Evolutionary conservation across 768 basidiomycete species (phyloP), one percentile per base, ranked within the genome.

Genomic region (Boletus tomentosulus): DNA sequence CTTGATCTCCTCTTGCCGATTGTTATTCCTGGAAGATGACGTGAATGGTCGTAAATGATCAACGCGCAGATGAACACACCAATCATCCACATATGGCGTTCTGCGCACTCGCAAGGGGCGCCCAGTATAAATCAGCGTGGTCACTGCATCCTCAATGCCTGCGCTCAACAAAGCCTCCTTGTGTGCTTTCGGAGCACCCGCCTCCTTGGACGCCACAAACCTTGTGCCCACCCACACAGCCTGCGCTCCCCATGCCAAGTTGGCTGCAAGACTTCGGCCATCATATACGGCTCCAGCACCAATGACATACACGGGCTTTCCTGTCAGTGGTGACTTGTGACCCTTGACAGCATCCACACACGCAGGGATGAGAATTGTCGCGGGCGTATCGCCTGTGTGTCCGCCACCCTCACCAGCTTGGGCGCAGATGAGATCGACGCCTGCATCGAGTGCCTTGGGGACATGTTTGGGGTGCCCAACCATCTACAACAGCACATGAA

Each of bases 401-500:
- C 90, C 90, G 50, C 92, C 92, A 35, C 89, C 94, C 72, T 97
- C 94, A 25, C 92, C 90, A 2, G 87, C 93, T 72, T 96, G 93
- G 4, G 92, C 92, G 63, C 94, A 97, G 66, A 98, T 95, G 56
- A 98, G 75, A 64, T 98, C 94, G 31, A 91, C 88, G 34, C 94
- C 95, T 34, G 78, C 86, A 3, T 79, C 89, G 31, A 96, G 79
- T 8, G 90, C 90, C 68, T 89, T 90, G 45, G 74, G 58, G 43
- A 89, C 89, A 67, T 93, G 90, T 66, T 93, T 96, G 12, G 93
- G 92, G 65, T 93, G 90, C n/a, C 94, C 94, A 54, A 96, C 87
- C 90, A 92, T 93, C 78, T 81, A 56, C 33, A 50, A 35, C 1
- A 11, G 8, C 25, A 12, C 37, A 30, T 43, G 43, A 44, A 28